These are phyloP conservation scores for Chalaropsis thielavioides DNA, from an alignment of 2,329 filamentous ascomycete species.

Conservation along the genomic window DNA sequence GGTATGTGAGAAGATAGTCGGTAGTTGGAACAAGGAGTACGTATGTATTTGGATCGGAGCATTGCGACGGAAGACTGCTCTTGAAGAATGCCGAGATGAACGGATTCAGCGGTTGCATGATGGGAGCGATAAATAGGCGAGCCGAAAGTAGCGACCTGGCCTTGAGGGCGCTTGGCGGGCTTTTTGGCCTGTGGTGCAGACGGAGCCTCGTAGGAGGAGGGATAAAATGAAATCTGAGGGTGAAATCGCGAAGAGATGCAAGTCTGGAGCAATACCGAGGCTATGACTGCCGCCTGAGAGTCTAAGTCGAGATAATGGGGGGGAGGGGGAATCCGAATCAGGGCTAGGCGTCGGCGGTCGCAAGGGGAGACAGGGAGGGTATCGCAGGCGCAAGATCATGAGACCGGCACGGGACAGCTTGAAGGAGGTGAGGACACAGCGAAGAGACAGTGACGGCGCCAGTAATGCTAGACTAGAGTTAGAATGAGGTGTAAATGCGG, in stretches of 20 bases:
- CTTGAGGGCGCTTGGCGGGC: background rate
- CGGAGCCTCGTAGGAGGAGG: background rate
- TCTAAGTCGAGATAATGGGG: background rate
- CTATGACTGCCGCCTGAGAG: background rate
- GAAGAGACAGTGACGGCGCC: background rate
- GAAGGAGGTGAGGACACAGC: background rate
- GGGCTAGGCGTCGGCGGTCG: background rate
- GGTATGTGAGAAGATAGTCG: slow-evolving; percentile 74
- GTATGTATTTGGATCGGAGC: slow-evolving; percentile 79
- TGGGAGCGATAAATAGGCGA: background rate
- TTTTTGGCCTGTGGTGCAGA: background rate
- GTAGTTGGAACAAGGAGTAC: slow-evolving; percentile 87
- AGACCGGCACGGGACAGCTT: background rate
- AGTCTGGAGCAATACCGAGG: background rate
- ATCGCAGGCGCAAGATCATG: background rate
- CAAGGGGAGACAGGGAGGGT: background rate
- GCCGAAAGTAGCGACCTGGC: background rate
- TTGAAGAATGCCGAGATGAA: slow-evolving; percentile 98
- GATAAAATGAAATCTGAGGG: background rate
- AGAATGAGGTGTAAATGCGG: background rate
- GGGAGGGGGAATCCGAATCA: background rate
- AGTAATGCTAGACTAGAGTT: background rate
- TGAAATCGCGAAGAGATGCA: background rate
- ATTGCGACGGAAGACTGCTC: slow-evolving; percentile 83
- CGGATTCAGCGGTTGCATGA: slow-evolving; percentile 95